phyloP scores from a whole-genome alignment of 805 yeast genomes.

The Sugiyamaella mastotermitis region DNA sequence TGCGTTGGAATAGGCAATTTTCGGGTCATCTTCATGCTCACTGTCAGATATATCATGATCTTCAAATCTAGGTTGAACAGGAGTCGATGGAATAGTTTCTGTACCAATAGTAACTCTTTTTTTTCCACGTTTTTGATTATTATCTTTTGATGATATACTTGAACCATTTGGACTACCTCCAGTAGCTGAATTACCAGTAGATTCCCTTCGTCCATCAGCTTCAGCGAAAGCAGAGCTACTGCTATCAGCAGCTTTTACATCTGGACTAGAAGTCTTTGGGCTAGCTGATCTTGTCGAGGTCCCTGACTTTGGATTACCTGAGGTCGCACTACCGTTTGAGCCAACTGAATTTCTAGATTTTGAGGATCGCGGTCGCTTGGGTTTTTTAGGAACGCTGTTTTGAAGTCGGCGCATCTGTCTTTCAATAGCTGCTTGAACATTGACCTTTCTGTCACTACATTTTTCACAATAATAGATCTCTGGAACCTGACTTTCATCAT shows the following conservation, averaged over 20 bases:
- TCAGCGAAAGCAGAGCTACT: neutral
- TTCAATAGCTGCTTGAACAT: slow-evolving; percentile 38
- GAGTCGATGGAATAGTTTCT: no score
- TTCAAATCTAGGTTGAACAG: no score
- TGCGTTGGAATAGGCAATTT: slow-evolving; percentile 4
- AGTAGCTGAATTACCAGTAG: neutral
- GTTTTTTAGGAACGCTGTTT: slow-evolving; percentile 1
- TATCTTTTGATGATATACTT: neutral
- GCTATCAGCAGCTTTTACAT: no score
- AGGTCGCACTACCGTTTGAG: no score
- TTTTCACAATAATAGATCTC: slow-evolving; percentile 75
- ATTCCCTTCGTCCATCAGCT: neutral
- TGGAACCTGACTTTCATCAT: slow-evolving; percentile 67
- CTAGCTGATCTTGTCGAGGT: neutral
- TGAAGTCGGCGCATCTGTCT: slow-evolving; percentile 31
- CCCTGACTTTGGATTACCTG: no score
- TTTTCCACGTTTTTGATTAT: slow-evolving; percentile 4
- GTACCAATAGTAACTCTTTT: no score
- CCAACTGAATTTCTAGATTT: no score
- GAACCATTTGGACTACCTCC: neutral
- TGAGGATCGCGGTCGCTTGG: no score
- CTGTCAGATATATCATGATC: slow-evolving; percentile 6
- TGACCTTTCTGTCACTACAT: slow-evolving; percentile 51
- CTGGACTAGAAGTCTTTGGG: neutral
- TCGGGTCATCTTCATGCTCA: slow-evolving; percentile 1